Evolutionary conservation across 352 stramenopile genomes (phyloP).

Genomic region (Phytophthora fragariaefolia): DNA sequence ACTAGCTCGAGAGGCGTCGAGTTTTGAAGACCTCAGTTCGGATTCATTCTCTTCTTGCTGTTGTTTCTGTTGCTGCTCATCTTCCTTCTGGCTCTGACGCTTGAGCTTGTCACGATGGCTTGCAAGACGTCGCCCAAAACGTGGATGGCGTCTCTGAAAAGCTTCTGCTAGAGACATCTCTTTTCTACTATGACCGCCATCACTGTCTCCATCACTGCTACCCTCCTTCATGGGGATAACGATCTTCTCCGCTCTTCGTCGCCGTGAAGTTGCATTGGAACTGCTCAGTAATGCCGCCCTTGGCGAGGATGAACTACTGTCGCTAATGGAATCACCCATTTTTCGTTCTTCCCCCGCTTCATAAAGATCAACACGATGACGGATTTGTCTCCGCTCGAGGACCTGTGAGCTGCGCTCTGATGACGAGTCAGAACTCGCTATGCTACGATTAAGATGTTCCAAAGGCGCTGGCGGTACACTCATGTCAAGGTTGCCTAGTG

Average conservation of each 20-base stretch:
- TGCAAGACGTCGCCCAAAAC: conserved; percentile 49
- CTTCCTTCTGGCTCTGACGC: conserved; percentile 37
- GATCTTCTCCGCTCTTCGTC: conserved; percentile 29
- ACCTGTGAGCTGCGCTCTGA: conserved; percentile 2
- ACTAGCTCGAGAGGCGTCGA: too few relatives aligned
- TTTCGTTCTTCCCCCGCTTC: conserved; percentile 41
- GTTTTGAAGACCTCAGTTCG: background rate
- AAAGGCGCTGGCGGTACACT: conserved; percentile 47
- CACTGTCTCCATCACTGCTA: conserved; percentile 5
- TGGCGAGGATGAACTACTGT: conserved; percentile 10
- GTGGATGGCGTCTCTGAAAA: conserved; percentile 63
- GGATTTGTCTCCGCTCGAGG: background rate
- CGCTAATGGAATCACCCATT: conserved; percentile 21
- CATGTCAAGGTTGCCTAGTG: conserved; percentile 54
- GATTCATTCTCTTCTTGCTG: conserved; percentile 9
- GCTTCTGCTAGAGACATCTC: conserved; percentile 61
- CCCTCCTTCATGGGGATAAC: conserved; percentile 24
- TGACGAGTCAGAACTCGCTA: conserved; percentile 4
- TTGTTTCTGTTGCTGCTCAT: conserved; percentile 27
- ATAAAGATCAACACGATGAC: background rate
- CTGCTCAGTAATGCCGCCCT: conserved; percentile 10
- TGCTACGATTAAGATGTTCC: conserved; percentile 7
- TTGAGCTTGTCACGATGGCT: conserved; percentile 39
- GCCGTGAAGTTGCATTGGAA: conserved; percentile 14
- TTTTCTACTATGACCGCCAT: conserved; percentile 7